These are phyloP conservation scores for Pezizomycotina sp. DNA, from an alignment of 2,329 filamentous ascomycete species.

Conservation along the genomic window DNA sequence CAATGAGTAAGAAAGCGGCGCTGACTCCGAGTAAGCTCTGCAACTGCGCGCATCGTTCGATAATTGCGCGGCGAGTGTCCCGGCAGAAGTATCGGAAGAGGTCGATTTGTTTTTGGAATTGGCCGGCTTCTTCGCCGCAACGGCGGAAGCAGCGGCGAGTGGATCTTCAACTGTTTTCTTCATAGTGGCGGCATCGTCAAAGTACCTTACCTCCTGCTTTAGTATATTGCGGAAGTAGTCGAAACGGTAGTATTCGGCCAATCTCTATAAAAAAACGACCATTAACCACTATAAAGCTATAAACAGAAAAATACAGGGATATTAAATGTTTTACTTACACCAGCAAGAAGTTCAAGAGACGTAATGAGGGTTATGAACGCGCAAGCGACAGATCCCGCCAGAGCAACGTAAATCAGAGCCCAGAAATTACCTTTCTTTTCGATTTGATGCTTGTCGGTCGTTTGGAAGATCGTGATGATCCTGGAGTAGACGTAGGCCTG, in stretches of 20 bases:
- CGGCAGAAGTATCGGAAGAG: too few relatives aligned
- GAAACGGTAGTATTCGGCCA: conserved; percentile 17
- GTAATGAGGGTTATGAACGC: conserved; percentile 2
- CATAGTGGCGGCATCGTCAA: conserved; percentile 16
- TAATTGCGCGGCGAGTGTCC: conserved; percentile 27
- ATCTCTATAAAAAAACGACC: conserved; percentile 7
- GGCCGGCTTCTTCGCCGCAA: too few relatives aligned
- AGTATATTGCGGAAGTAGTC: conserved; percentile 20
- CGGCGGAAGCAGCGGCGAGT: too few relatives aligned
- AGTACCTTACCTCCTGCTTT: conserved; percentile 17
- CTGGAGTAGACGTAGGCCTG: conserved; percentile 42
- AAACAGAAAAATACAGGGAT: not conserved
- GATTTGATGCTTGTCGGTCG: conserved; percentile 25
- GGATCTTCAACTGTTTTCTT: too few relatives aligned
- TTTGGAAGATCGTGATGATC: conserved; percentile 38
- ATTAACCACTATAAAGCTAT: not conserved
- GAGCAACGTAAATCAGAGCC: conserved; percentile 47
- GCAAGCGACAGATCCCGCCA: conserved; percentile 36
- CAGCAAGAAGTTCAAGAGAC: conserved; percentile 16
- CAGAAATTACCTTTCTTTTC: conserved; percentile 40
- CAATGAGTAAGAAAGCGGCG: conserved; percentile 34
- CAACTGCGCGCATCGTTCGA: conserved; percentile 27
- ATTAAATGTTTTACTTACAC: conserved; percentile 20
- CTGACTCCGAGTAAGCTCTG: too few relatives aligned
- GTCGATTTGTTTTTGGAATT: too few relatives aligned